Conservation (phyloP, 306 rosid genomes). For the Medicago lupulina region DNA sequence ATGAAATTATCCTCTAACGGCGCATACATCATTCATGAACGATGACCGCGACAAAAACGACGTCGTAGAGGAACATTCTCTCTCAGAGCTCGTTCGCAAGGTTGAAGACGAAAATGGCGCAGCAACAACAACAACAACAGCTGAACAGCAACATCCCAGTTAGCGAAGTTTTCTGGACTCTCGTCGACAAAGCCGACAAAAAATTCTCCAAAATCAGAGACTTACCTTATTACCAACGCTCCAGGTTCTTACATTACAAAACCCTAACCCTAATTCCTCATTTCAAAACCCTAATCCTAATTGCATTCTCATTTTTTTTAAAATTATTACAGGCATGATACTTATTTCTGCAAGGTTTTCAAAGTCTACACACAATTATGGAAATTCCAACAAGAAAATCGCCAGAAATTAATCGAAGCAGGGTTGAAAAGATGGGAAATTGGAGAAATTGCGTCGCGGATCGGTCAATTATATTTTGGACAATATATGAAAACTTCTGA, state of each 20-base stretch:
- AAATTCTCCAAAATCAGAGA: conserved; percentile 84
- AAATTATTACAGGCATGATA: conserved; percentile 68
- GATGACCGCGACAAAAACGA: conserved; percentile 24
- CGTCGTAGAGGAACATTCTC: too few relatives aligned
- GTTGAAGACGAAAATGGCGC: conserved; percentile 36
- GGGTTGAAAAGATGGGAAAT: conserved; percentile 89
- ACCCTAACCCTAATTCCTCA: conserved; percentile 37
- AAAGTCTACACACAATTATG: conserved; percentile 91
- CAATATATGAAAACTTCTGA: conserved; percentile 94
- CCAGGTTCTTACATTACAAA: conserved; percentile 47
- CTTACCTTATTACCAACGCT: conserved; percentile 79
- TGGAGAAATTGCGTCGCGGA: conserved; percentile 95
- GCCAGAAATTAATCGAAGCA: conserved; percentile 84
- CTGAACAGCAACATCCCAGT: conserved; percentile 55
- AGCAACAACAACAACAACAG: conserved; percentile 28
- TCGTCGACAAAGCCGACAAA: conserved; percentile 79
- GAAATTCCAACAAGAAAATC: conserved; percentile 95
- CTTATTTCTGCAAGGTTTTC: conserved; percentile 88
- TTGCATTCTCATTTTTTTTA: neutral
- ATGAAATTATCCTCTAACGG: too few relatives aligned
- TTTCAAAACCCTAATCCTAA: neutral
- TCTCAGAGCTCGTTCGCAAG: too few relatives aligned
- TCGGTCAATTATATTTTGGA: conserved; percentile 89
- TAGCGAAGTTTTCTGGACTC: conserved; percentile 77
- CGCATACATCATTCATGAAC: too few relatives aligned